phyloP scores from a whole-genome alignment of 2,329 filamentous ascomycete species.

The Pseudogymnoascus sp. region DNA sequence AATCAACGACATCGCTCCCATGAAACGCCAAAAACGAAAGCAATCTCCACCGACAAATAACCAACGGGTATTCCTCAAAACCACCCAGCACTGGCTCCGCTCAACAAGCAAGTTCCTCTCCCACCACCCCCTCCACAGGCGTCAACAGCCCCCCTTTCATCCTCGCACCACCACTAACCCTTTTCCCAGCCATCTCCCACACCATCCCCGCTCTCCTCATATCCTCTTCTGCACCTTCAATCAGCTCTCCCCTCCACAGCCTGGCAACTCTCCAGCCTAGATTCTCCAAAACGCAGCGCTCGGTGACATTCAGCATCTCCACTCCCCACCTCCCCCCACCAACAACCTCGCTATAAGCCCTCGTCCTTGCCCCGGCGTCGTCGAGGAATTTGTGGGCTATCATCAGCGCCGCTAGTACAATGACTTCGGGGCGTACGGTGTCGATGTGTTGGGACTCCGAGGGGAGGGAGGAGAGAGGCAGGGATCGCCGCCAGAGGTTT shows the following conservation, averaged over 20 bases:
- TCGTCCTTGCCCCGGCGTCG: conserved; percentile 48
- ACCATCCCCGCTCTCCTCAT: conserved; percentile 52
- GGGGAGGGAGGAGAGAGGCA: conserved; percentile 37
- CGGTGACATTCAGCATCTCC: conserved; percentile 57
- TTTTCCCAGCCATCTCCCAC: conserved; percentile 20
- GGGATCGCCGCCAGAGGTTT: conserved; percentile 53
- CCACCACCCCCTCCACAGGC: neutral
- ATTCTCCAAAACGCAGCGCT: conserved; percentile 57
- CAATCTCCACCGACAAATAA: no score
- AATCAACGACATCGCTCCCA: neutral
- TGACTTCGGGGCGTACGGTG: conserved; percentile 53
- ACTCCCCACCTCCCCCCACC: conserved; percentile 50
- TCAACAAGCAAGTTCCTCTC: neutral
- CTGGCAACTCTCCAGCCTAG: conserved; percentile 57
- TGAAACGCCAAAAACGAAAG: neutral
- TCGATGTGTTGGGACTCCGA: conserved; percentile 46
- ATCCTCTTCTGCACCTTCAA: conserved; percentile 53
- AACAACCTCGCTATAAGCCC: conserved; percentile 48
- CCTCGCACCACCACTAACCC: neutral
- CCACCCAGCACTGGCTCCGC: neutral
- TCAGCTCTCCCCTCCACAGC: conserved; percentile 48
- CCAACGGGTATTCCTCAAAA: no score
- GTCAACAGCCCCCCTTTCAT: neutral
- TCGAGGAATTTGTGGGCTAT: conserved; percentile 61
- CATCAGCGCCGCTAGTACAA: conserved; percentile 54